Percentiles rank a stretch among this genome's conserved stretches.
Evolutionary conservation across 202 grass and related monocot genomes (phyloP).

Genomic region (Saccharum hybrid): DNA sequence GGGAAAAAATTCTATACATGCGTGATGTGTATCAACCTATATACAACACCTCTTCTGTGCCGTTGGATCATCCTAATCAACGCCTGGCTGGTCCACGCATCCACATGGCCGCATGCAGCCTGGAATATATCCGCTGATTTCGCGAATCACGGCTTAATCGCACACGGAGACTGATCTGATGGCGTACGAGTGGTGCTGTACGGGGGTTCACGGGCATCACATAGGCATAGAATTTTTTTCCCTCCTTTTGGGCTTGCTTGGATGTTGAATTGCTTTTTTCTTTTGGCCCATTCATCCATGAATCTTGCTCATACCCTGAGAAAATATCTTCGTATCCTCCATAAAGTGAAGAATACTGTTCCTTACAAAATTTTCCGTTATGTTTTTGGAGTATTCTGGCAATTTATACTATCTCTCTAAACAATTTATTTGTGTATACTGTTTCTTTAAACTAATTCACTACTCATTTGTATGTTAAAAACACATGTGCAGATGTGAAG

Average conservation of each 20-base stretch:
- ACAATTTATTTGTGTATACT: not conserved
- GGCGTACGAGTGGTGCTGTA: too few species aligned
- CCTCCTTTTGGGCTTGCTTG: not conserved
- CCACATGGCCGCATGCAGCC: too few species aligned
- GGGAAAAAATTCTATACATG: too few species aligned
- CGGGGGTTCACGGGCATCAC: too few species aligned
- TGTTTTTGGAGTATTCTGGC: not conserved
- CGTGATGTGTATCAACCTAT: too few species aligned
- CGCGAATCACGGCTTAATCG: too few species aligned
- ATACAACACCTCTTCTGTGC: too few species aligned
- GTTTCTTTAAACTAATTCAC: constrained; percentile 23
- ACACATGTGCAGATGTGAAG: constrained; percentile 60
- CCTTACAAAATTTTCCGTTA: constrained; percentile 8
- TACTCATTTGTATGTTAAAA: constrained; percentile 31
- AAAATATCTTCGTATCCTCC: constrained; percentile 1
- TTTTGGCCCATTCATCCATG: constrained; percentile 21
- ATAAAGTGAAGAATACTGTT: not conserved
- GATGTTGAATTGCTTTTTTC: not conserved
- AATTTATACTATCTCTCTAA: constrained; percentile 10
- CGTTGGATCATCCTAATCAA: too few species aligned
- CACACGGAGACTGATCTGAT: too few species aligned
- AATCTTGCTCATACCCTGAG: not conserved
- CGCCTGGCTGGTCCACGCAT: too few species aligned
- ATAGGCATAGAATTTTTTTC: too few species aligned
- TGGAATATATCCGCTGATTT: too few species aligned